Evolutionary conservation across 306 rosid genomes (phyloP).

Genomic region (Gillenia trifoliata): DNA sequence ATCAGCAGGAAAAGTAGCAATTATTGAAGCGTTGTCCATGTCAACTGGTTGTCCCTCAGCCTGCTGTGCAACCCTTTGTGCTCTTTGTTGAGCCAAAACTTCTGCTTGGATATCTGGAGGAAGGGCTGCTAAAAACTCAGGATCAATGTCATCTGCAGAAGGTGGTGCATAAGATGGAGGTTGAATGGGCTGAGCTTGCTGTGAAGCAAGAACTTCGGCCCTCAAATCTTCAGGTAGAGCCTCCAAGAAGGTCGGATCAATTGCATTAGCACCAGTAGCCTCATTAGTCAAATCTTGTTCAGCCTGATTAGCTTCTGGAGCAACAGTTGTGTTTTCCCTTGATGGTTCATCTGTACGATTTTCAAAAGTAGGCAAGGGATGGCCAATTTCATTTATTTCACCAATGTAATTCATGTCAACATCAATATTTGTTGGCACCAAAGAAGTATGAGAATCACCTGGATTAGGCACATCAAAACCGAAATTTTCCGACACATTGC

Average conservation of each 20-base stretch:
- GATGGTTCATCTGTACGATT: constrained; percentile 46
- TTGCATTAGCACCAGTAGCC: constrained; percentile 75
- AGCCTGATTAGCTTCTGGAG: constrained; percentile 44
- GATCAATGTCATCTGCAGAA: constrained; percentile 92
- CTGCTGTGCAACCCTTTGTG: constrained; percentile 85
- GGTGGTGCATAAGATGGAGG: constrained; percentile 87
- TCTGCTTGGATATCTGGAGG: constrained; percentile 98
- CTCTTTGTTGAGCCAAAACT: constrained; percentile 96
- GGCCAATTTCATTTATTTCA: constrained; percentile 51
- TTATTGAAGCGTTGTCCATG: constrained; percentile 96
- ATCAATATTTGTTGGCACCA: constrained; percentile 48
- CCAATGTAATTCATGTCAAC: constrained; percentile 72
- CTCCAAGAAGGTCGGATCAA: constrained; percentile 97
- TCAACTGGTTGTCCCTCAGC: constrained; percentile 99
- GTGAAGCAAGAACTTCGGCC: constrained; percentile 95
- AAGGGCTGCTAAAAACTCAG: constrained; percentile 98
- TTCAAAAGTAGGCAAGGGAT: constrained; percentile 42
- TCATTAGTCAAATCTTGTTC: constrained; percentile 58
- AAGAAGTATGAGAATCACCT: constrained; percentile 43
- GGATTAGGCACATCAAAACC: constrained; percentile 42
- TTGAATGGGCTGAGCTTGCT: constrained; percentile 92
- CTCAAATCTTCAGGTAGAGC: constrained; percentile 94
- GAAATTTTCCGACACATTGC: constrained; percentile 35
- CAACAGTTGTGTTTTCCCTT: constrained; percentile 44
- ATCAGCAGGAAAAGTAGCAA: constrained; percentile 99